Base-by-base conservation (phyloP, 805 yeast genomes). In the Vanderwaltozyma verrucispora region DNA sequence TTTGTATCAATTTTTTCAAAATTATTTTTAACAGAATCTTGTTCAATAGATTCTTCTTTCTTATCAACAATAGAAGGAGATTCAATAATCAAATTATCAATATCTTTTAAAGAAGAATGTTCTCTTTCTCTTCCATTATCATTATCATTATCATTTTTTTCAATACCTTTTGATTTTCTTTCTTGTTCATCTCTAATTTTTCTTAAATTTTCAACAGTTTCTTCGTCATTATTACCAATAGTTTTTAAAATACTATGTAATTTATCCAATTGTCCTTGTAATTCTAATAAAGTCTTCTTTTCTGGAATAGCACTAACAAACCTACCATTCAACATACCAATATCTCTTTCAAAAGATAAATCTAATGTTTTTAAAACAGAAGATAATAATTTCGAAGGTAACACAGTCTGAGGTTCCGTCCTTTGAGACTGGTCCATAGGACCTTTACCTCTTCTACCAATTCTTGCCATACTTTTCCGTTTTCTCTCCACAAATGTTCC, bases 291-390 rank as follows among this genome's bases (percentile, higher is more conserved):
- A 4, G 67, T 57, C 38, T 66, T 66, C 16, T 63, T 34, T 3
- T 41, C 38, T 1, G 70, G 71, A 16, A 64, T 58, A 5, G 72
- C 66, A 2, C 69, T 60, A 0, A 73, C 63, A 5, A 67, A 50
- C 15, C 74, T 77, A 1, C 88, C 88, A 45, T 70, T 77, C 18
- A 80, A 56, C 36, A 73, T 56, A 1, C 87, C 87, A 14, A 71
- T 63, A 28, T 74, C 71, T 4, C 71, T 62, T 48, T 79, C 83
- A 50, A 74, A 80, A 1, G 72, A 60, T 37, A 80, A 54, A 33
- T 68, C 64, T 28, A 78, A 56, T 44, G 72, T 74, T 32, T 62
- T 60, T 37, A 80, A 59, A 12, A 80, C 69, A 38, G 72, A 71
- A 21, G 68, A 68, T 36, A 80, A 42, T 3, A 68, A 60, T 20